Evolutionary conservation across 306 rosid genomes (phyloP).

Genomic region (Glycine tomentella): DNA sequence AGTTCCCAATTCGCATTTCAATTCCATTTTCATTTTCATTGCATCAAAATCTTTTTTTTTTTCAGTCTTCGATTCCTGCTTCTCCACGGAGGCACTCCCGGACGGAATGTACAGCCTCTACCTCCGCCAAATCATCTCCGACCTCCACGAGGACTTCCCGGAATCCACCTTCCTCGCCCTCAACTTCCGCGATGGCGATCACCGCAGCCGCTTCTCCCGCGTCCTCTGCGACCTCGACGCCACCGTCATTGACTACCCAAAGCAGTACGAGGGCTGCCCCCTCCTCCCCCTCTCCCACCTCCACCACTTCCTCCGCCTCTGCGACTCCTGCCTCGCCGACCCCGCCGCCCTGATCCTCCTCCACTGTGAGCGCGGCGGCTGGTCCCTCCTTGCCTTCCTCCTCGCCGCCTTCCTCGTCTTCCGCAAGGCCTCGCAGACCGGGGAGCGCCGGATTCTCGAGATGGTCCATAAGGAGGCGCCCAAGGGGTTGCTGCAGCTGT

Average conservation of each 20-base stretch:
- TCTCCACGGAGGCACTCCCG: slow-evolving; percentile 88
- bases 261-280: slow-evolving; percentile 96
- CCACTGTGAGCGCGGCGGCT: slow-evolving; percentile 97
- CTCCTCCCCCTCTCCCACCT: slow-evolving; percentile 79
- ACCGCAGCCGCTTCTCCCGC: slow-evolving; percentile 75
- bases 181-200: slow-evolving; percentile 94
- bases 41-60: too few species aligned
- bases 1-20: not conserved
- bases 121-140: slow-evolving; percentile 76
- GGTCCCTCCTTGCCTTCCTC: slow-evolving; percentile 92
- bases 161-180: slow-evolving; percentile 90
- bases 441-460: slow-evolving; percentile 84
- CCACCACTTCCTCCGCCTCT: slow-evolving; percentile 92
- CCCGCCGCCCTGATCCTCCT: slow-evolving; percentile 76
- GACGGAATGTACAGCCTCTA: slow-evolving; percentile 88
- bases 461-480: slow-evolving; percentile 96
- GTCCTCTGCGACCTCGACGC: slow-evolving; percentile 77
- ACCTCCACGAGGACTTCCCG: slow-evolving; percentile 91
- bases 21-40: not conserved
- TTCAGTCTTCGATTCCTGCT: slow-evolving; percentile 97
- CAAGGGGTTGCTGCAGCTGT: slow-evolving; percentile 81
- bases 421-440: slow-evolving; percentile 65
- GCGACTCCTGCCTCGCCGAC: slow-evolving; percentile 86
- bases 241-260: slow-evolving; percentile 89
- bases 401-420: slow-evolving; percentile 78